These are phyloP conservation scores for Pancytospora philotis DNA, from an alignment of 371 early-diverging fungal genomes.

Conservation along the genomic window DNA sequence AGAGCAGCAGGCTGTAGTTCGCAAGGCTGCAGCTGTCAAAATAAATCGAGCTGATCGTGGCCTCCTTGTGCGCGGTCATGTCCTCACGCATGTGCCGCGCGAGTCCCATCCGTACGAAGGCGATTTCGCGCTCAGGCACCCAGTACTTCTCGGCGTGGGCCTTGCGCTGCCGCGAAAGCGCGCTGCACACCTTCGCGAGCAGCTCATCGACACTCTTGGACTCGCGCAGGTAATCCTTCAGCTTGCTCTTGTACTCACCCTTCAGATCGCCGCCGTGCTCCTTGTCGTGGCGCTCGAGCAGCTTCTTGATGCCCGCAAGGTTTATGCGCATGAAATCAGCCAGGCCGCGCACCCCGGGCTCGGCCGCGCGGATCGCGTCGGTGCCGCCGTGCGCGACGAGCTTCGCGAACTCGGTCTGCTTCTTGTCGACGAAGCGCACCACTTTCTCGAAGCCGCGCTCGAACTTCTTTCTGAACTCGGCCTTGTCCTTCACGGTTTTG, in stretches of 20 bases:
- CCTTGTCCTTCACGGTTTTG: conserved; percentile 72
- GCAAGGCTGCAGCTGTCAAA: too few species aligned
- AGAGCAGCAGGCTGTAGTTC: too few species aligned
- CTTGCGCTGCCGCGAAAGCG: conserved; percentile 59
- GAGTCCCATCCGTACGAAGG: too few species aligned
- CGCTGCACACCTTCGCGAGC: conserved; percentile 65
- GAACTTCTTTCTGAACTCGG: conserved; percentile 66
- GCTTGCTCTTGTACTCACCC: conserved; percentile 71
- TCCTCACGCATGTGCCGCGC: too few species aligned
- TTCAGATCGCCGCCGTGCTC: conserved; percentile 71
- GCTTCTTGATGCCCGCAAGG: conserved; percentile 83
- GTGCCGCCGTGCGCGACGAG: conserved; percentile 63
- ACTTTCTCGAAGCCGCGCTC: conserved; percentile 62
- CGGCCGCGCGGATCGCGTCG: conserved; percentile 8
- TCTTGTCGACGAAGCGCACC: conserved; percentile 58
- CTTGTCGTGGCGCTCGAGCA: conserved; percentile 89
- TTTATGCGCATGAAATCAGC: conserved; percentile 80
- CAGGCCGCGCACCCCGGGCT: conserved; percentile 70
- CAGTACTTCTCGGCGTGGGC: too few species aligned
- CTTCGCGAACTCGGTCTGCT: conserved; percentile 61
- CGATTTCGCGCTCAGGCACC: too few species aligned
- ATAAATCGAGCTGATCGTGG: too few species aligned
- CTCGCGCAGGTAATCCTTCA: conserved; percentile 74
- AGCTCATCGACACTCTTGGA: conserved; percentile 75
- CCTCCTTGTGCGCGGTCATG: too few species aligned